Evolutionary conservation across 441 rosid genomes (phyloP), one percentile per base, ranked within the genome.

Genomic region (Populus trichocarpa): DNA sequence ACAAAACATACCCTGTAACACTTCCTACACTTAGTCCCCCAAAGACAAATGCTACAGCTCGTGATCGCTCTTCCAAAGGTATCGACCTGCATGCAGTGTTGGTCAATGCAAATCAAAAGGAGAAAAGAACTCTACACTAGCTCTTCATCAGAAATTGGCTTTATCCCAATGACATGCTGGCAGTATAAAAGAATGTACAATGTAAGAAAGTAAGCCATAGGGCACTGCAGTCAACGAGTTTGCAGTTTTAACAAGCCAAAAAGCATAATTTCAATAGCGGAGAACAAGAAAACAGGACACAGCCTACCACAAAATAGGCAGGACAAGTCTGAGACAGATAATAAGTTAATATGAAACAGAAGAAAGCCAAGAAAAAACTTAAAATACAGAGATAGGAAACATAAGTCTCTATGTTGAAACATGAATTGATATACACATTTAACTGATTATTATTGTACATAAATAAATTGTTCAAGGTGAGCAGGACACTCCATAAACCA

Each of bases 21-120:
- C 98, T 95, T 87, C 99, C 98, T 50, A 93, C 89, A 79, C 98
- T 93, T 67, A 95, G 79, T 84, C 99, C 98, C 80, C 99, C 95
- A 79, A 95, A 95, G 72, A 93, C 97, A 84, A 95, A 91, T 79
- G 95, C 91, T 35, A 95, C 99, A 16, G 98, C 99, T 69, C 98
- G 87, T 76, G 99, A 93, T 66, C 97, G 97, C 81, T 95, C 98
- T 84, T 90, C 90, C 81, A 93, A 80, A 76, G 99, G 99, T 82
- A 93, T 93, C 42, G 88, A 78, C 88, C 99, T 93, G 94, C 85
- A 83, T 65, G 59, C 72, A 57, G 67, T 72, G 72, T 74, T 70
- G 71, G 64, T 73, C 6, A 80, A 75, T 64, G 78, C 61, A 67
- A 77, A 76, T 83, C 71, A 86, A 78, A 75, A 53, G 72, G 40